These are phyloP conservation scores for Elasticomyces elasticus DNA, from an alignment of 495 filamentous ascomycete genomes.

Conservation along the genomic window DNA sequence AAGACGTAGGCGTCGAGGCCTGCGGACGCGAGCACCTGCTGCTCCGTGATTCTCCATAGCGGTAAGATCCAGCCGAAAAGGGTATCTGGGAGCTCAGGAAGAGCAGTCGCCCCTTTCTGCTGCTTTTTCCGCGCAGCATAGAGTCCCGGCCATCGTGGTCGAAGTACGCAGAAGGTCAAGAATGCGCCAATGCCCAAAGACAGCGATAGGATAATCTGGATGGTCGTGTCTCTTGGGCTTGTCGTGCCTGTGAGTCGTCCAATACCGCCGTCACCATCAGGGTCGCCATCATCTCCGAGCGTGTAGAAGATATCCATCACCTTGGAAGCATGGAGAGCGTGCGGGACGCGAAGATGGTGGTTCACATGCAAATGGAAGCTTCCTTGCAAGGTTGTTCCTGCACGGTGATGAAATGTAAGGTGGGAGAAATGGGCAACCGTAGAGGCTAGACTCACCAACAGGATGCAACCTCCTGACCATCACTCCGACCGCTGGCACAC, in stretches of 20 bases:
- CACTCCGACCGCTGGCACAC: no score
- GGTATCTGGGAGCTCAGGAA: slow-evolving; percentile 75
- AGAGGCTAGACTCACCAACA: no score
- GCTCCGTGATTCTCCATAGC: slow-evolving; percentile 78
- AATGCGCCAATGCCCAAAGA: slow-evolving; percentile 50
- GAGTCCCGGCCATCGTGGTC: slow-evolving; percentile 83
- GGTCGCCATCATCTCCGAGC: slow-evolving; percentile 1
- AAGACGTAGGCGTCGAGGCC: slow-evolving; percentile 96
- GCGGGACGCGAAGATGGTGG: background rate
- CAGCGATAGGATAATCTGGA: slow-evolving; percentile 50
- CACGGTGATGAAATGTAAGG: background rate
- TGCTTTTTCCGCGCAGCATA: slow-evolving; percentile 81
- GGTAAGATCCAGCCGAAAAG: slow-evolving; percentile 92
- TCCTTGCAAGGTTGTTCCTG: background rate
- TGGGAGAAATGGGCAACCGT: background rate
- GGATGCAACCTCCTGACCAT: no score
- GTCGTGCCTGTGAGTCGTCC: slow-evolving; percentile 23
- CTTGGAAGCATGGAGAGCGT: background rate
- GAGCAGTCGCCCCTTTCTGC: slow-evolving; percentile 52
- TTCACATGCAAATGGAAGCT: background rate
- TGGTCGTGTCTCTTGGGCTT: slow-evolving; percentile 44
- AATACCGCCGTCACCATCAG: slow-evolving; percentile 19
- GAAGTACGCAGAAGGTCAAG: slow-evolving; percentile 59
- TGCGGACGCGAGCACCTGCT: slow-evolving; percentile 80
- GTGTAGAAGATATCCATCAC: slow-evolving; percentile 14